Base-by-base conservation (phyloP, 2,329 filamentous ascomycete species). In the Aschersonia sp. region DNA sequence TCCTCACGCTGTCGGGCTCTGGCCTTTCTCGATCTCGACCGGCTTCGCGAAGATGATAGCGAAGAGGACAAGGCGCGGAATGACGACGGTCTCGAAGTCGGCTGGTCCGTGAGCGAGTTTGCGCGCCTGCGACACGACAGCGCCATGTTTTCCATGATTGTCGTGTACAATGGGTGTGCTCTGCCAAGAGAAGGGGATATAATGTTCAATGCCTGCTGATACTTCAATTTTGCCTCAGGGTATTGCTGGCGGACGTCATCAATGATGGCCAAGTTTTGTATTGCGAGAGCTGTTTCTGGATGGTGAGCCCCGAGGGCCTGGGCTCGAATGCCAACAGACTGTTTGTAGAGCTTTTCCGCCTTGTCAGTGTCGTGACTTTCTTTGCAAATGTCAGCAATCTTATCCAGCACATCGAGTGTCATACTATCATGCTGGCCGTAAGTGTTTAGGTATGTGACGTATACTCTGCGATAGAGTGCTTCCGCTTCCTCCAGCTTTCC, bases 381-480 rank as follows among this genome's bases (percentile, higher is more conserved):
- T 39, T 50, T 51, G 40, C 51, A 57, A 22, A 55, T 53, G 47
- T 53, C 44, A 31, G 58, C 57, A 31, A 60, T 52, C 43, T 56
- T 51, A 37, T 60, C 58, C 12, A 59, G 55, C 3, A 57, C 55
- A 30, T 56, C 53, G 7, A 60, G 51, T 6, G 58, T 57, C 48
- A 58, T 56, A 31, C 56, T 54, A 37, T 59, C 55, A 45, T 49
- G 50, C 32, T 52, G 53, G 41, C 56, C 55, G 48, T 58, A 55
- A 41, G 53, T 51, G 32, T 53, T 59, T 41, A 55, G 53, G 48
- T 56, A 57, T 2, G 56, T 56, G 10, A 58, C 49, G 50, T 56
- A 54, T 4, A 56, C 55, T 37, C 55, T 50, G 11, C 56, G 50
- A 45, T 55, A 56, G 11, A 58, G 46, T 7, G 51, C 50, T 30